Conservation (phyloP, 345 rosid species). For the Sisymbrium altissimum region DNA sequence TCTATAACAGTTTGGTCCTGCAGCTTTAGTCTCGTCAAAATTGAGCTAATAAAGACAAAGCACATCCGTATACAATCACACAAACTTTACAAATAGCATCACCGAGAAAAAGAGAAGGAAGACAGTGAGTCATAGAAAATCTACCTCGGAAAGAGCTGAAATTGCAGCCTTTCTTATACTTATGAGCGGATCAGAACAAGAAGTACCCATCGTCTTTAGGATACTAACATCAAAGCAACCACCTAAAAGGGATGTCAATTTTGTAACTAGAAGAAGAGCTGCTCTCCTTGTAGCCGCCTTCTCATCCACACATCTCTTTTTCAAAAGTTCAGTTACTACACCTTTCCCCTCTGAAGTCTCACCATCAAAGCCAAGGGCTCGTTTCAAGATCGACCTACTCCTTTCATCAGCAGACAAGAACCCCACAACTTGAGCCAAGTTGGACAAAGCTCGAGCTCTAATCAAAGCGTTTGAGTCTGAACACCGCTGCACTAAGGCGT, state of each 20-base stretch:
- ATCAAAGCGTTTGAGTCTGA: constrained; percentile 54
- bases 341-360: constrained; percentile 35
- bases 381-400: constrained; percentile 46
- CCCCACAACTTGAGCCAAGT: constrained; percentile 75
- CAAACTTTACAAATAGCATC: too few species aligned
- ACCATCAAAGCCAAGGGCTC: constrained; percentile 44
- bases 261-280: constrained; percentile 65
- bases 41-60: neutral
- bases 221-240: constrained; percentile 64
- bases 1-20: neutral
- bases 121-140: constrained; percentile 18
- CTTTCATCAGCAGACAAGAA: constrained; percentile 46
- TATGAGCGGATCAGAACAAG: constrained; percentile 92
- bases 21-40: too few species aligned
- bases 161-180: constrained; percentile 89
- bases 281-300: constrained; percentile 84
- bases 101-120: neutral
- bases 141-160: constrained; percentile 88
- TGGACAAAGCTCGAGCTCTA: constrained; percentile 83
- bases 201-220: constrained; percentile 73
- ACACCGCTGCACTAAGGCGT: constrained; percentile 68
- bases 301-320: constrained; percentile 81
- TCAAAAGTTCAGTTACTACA: constrained; percentile 50
- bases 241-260: constrained; percentile 58
- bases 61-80: neutral